Conservation (phyloP, 192 early-diverging fungal genomes). For the Coemansia sp. region DNA sequence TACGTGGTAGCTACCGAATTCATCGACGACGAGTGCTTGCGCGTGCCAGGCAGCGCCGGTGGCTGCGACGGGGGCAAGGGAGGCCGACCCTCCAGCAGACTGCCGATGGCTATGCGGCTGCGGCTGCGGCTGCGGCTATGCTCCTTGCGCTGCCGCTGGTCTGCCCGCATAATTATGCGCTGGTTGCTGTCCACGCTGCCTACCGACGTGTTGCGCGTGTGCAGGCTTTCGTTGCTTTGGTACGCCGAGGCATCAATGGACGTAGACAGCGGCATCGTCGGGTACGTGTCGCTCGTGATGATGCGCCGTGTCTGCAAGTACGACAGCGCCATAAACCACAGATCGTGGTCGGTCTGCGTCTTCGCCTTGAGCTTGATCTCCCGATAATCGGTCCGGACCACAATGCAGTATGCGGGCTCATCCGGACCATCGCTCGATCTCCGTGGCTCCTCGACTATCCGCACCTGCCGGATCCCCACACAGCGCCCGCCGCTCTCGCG, state of each 20-base stretch:
- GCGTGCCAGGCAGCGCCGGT: not conserved
- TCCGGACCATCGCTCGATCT: slow-evolving; percentile 13
- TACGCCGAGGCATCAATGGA: slow-evolving; percentile 7
- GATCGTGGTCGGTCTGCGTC: slow-evolving; percentile 63
- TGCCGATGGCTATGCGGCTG: slow-evolving; percentile 15
- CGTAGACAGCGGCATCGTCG: slow-evolving; percentile 11
- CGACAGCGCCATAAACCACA: slow-evolving; percentile 65
- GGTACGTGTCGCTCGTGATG: slow-evolving; percentile 51
- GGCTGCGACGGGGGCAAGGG: slow-evolving; percentile 8
- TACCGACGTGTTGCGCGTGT: slow-evolving; percentile 29
- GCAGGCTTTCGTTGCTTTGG: slow-evolving; percentile 34
- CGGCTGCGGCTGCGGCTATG: slow-evolving; percentile 42
- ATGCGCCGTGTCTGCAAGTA: slow-evolving; percentile 53
- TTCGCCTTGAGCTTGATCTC: slow-evolving; percentile 73
- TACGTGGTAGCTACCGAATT: slow-evolving; percentile 4
- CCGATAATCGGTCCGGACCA: slow-evolving; percentile 66
- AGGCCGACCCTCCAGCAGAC: slow-evolving; percentile 9
- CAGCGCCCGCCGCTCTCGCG: slow-evolving; percentile 53
- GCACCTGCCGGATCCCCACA: slow-evolving; percentile 62
- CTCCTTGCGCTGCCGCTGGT: slow-evolving; percentile 34
- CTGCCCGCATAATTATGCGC: slow-evolving; percentile 32
- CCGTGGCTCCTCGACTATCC: slow-evolving; percentile 54
- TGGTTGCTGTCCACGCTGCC: slow-evolving; percentile 32
- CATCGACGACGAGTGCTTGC: slow-evolving; percentile 7
- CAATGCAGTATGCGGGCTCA: slow-evolving; percentile 59